Conservation (phyloP, 2,329 filamentous ascomycete genomes). For the Westerdykella sp. region DNA sequence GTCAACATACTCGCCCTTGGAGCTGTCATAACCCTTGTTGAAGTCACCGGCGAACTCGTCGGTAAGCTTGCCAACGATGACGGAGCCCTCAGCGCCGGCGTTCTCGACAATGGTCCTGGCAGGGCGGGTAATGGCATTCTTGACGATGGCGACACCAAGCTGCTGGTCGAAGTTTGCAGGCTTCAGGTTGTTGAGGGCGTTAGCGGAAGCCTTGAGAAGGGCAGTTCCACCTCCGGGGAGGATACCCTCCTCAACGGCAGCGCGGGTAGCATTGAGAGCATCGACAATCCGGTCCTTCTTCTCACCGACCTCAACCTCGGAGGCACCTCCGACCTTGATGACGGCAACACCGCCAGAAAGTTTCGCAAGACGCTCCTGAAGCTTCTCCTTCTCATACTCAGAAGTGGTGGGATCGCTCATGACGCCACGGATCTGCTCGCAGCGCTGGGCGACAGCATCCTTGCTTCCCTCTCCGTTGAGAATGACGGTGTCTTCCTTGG, state of each 20-base stretch:
- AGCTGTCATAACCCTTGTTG: constrained; percentile 96
- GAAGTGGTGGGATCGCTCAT: constrained; percentile 90
- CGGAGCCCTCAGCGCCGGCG: constrained; percentile 88
- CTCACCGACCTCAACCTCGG: constrained; percentile 97
- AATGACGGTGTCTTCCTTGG: constrained; percentile 99
- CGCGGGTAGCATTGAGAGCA: constrained; percentile 94
- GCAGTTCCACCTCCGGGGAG: constrained; percentile 97
- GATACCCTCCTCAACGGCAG: constrained; percentile 98
- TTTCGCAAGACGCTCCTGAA: constrained; percentile 98
- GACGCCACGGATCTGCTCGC: constrained; percentile 98
- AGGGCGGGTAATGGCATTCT: constrained; percentile 94
- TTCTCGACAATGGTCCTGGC: constrained; percentile 97
- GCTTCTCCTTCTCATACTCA: constrained; percentile 99
- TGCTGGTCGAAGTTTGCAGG: constrained; percentile 97
- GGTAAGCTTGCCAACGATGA: constrained; percentile 95
- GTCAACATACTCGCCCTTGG: constrained; percentile 97
- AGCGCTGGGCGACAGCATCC: constrained; percentile 87
- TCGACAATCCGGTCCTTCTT: constrained; percentile 99
- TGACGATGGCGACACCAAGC: constrained; percentile 94
- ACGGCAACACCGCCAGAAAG: constrained; percentile 97
- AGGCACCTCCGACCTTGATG: constrained; percentile 97
- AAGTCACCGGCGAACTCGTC: constrained; percentile 89
- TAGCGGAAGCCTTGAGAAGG: constrained; percentile 91
- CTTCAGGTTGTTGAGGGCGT: constrained; percentile 79
- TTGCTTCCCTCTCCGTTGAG: constrained; percentile 96